Evolutionary conservation across 2,329 filamentous ascomycete genomes (phyloP).

Genomic region (Rhynchosporium graminicola): DNA sequence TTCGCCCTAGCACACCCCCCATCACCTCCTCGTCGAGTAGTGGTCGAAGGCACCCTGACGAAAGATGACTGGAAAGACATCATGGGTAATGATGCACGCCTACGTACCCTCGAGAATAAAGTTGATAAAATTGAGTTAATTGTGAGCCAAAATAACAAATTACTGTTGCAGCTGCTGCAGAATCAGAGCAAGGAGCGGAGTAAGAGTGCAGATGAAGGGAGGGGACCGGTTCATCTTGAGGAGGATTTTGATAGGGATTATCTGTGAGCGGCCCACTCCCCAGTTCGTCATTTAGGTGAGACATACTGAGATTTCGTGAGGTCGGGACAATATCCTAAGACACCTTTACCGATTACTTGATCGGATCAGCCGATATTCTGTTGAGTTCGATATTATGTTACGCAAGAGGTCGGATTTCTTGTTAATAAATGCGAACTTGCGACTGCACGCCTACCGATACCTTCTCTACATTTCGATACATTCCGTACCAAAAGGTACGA

Average conservation of each 20-base stretch:
- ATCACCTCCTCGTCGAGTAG: slow-evolving; percentile 36
- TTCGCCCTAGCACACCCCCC: slow-evolving; percentile 30
- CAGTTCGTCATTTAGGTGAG: slow-evolving; percentile 16
- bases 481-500: too few species aligned
- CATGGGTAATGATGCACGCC: slow-evolving; percentile 40
- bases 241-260: slow-evolving; percentile 42
- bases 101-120: slow-evolving; percentile 38
- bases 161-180: slow-evolving; percentile 37
- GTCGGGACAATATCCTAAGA: slow-evolving; percentile 38
- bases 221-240: slow-evolving; percentile 40
- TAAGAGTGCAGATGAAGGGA: slow-evolving; percentile 35
- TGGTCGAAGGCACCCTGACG: slow-evolving; percentile 39
- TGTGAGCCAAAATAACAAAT: slow-evolving; percentile 40
- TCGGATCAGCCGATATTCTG: neutral
- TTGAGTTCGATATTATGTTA: neutral
- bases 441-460: too few species aligned
- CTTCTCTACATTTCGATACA: too few species aligned
- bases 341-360: slow-evolving; percentile 37
- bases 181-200: slow-evolving; percentile 36
- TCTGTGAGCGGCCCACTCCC: slow-evolving; percentile 35
- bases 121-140: slow-evolving; percentile 40
- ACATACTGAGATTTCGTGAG: slow-evolving; percentile 35
- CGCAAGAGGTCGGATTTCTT: neutral
- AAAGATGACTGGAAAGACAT: slow-evolving; percentile 41
- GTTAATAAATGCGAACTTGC: too few species aligned